These are phyloP conservation scores for Berberis thunbergii DNA, from an alignment of 164 flowering plant genomes.

Conservation along the genomic window DNA sequence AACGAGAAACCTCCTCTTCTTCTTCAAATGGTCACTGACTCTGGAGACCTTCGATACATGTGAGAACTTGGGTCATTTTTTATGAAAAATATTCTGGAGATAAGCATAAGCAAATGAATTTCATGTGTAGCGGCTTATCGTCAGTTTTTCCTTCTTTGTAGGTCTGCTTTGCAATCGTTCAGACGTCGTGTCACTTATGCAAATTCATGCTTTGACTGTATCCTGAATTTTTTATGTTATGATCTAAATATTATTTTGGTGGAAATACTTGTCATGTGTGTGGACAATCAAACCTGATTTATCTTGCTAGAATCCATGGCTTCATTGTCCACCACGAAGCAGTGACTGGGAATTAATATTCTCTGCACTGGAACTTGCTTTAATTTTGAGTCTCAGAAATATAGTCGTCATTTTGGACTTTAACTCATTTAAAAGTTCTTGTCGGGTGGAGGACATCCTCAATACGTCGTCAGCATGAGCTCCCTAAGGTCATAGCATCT, in stretches of 20 bases:
- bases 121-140: neutral
- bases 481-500: slow-evolving; percentile 55
- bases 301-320: neutral
- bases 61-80: slow-evolving; percentile 18
- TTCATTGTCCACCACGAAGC: neutral
- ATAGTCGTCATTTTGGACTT: slow-evolving; percentile 12
- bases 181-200: slow-evolving; percentile 72
- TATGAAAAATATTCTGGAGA: neutral
- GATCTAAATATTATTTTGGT: neutral
- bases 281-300: neutral
- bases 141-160: slow-evolving; percentile 13
- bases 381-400: neutral
- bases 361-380: neutral
- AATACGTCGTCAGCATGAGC: slow-evolving; percentile 55
- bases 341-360: neutral
- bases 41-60: slow-evolving; percentile 72
- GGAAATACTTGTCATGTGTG: neutral
- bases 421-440: slow-evolving; percentile 44
- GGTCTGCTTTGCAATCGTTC: slow-evolving; percentile 84
- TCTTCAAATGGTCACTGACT: slow-evolving; percentile 67
- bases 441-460: slow-evolving; percentile 97
- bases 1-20: slow-evolving; percentile 76
- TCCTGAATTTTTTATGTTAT: slow-evolving; percentile 27
- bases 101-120: neutral
- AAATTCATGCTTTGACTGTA: slow-evolving; percentile 72